Conservation (phyloP, 2,329 filamentous ascomycete genomes). For the Beauveria pseudobassiana region DNA sequence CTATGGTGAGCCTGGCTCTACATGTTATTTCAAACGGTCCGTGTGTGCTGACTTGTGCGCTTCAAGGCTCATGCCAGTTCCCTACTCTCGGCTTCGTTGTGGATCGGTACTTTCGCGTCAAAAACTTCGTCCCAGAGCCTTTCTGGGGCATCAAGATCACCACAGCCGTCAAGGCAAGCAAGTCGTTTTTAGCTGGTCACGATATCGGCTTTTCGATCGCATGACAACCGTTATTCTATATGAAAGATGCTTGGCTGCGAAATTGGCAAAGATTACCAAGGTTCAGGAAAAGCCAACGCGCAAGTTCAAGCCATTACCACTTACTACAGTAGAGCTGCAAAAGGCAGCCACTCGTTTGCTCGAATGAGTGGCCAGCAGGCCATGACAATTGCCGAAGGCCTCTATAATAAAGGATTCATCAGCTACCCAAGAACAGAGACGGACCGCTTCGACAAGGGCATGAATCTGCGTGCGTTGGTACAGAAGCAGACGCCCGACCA, state of each 20-base stretch:
- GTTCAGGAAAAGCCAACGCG: constrained; percentile 86
- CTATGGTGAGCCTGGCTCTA: constrained; percentile 54
- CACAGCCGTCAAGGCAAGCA: constrained; percentile 70
- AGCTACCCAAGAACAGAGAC: constrained; percentile 97
- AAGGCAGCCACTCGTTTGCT: constrained; percentile 89
- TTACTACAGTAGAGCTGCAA: constrained; percentile 94
- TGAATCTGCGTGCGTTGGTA: constrained; percentile 72
- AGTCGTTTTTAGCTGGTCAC: constrained; percentile 77
- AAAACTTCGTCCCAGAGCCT: constrained; percentile 83
- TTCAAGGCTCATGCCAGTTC: constrained; percentile 73
- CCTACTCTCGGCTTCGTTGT: constrained; percentile 95
- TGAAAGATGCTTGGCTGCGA: constrained; percentile 73
- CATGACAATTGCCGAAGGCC: constrained; percentile 77
- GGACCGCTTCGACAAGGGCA: constrained; percentile 85
- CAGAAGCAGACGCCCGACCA: constrained; percentile 74
- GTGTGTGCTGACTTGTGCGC: constrained; percentile 23
- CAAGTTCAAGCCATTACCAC: constrained; percentile 86
- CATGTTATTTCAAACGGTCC: background rate
- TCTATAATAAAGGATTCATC: constrained; percentile 94
- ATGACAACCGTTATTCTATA: constrained; percentile 74
- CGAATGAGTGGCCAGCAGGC: constrained; percentile 86
- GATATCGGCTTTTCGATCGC: constrained; percentile 80
- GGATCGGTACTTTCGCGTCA: constrained; percentile 87
- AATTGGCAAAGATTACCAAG: constrained; percentile 70
- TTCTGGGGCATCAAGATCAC: constrained; percentile 91